Base-by-base conservation (phyloP, 371 early-diverging fungal genomes). In the Apophysomyces ossiformis region DNA sequence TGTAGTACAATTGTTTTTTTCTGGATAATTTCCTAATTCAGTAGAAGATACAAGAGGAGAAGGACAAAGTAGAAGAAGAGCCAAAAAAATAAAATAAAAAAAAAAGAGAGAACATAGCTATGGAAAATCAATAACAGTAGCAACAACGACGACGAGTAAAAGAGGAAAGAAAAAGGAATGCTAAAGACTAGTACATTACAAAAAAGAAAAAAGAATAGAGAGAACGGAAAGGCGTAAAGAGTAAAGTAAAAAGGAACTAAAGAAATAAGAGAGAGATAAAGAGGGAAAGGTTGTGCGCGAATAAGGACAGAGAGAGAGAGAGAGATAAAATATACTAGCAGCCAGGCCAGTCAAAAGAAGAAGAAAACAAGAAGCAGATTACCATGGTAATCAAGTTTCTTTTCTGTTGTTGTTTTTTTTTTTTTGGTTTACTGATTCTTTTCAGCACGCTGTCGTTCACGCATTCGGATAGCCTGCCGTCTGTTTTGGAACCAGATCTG, bases 401-500 rank as follows among this genome's bases (percentile, higher is more conserved):
- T 41, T 41, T 41, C 5, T 41, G 1, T 50, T 50, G 3, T 21
- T 50, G 3, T 50, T 32, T 50, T n/a, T 26, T 21, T 50, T 2
- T 50, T 32, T 50, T n/a, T 26, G 21, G 21, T 58, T 71, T 50
- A 71, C 58, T 26, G 71, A 57, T 2, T 26, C 21, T 50, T 50
- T 50, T 32, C 54, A 32, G 21, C 35, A 47, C 70, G 57, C 63
- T 76, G 77, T 7, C 76, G 75, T 71, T 79, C 74, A 85, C 74
- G 73, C 78, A 87, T 73, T 64, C 90, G 69, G 65, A 78, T 74
- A 37, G 82, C 79, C 65, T 89, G 89, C 32, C 97, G 86, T 64
- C 93, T 86, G 77, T 97, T 97, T 73, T 97, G 97, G 75, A 97
- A 97, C 97, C 97, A 96, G 43, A 96, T 93, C 73, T 97, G 95